Evolutionary conservation across 1,284 basidiomycete genomes (phyloP).

Genomic region (Boletus hoseneyae): DNA sequence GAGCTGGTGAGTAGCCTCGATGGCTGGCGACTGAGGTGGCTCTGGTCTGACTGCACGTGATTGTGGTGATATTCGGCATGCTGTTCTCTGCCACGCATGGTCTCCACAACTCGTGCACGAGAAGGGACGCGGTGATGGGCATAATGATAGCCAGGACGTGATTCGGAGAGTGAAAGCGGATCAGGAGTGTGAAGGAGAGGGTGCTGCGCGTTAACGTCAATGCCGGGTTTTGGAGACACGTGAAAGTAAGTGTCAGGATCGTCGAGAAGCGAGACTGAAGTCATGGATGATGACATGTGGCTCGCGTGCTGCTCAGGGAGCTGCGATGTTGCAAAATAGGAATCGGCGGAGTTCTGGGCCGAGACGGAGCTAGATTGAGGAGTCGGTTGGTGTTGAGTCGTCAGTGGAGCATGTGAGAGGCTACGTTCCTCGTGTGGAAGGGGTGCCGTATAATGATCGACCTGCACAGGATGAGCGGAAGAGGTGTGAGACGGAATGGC

Average conservation of each 20-base stretch:
- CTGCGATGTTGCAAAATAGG: constrained; percentile 30
- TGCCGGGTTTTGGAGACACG: constrained; percentile 25
- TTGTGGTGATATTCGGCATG: constrained; percentile 28
- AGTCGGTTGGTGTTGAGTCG: constrained; percentile 21
- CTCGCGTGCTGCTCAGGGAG: constrained; percentile 23
- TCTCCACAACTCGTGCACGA: constrained; percentile 30
- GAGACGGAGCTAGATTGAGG: constrained; percentile 20
- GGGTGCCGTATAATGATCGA: constrained; percentile 35
- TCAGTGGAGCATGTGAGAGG: constrained; percentile 29
- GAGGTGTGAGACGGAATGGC: constrained; percentile 25
- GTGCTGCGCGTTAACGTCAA: constrained; percentile 32
- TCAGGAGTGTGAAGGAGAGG: constrained; percentile 24
- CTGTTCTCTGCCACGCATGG: constrained; percentile 22
- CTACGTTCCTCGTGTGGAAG: constrained; percentile 29
- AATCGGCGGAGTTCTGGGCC: constrained; percentile 19
- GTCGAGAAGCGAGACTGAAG: constrained; percentile 29
- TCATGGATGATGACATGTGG: constrained; percentile 31
- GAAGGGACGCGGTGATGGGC: constrained; percentile 24
- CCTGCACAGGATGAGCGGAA: constrained; percentile 33
- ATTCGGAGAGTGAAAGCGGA: constrained; percentile 33
- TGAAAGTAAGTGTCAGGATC: constrained; percentile 28
- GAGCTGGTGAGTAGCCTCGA: constrained; percentile 22
- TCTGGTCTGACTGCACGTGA: constrained; percentile 24
- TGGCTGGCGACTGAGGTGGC: constrained; percentile 12
- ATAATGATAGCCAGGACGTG: constrained; percentile 31